Base-by-base conservation (phyloP, 345 rosid genomes). In the Bruguiera parviflora region DNA sequence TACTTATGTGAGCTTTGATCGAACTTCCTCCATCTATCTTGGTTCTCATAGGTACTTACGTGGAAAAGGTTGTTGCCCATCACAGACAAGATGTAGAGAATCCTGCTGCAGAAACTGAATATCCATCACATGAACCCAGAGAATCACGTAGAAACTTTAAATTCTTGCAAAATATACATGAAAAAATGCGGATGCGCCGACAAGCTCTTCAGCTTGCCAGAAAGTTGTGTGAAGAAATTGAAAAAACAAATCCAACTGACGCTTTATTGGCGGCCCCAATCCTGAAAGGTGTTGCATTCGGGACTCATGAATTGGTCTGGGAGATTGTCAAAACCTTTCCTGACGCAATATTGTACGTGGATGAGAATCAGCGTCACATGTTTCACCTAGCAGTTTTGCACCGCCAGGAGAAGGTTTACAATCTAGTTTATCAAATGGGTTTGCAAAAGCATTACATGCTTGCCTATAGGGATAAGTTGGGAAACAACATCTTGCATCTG, bases 401-500 rank as follows among this genome's bases (percentile, higher is more conserved):
- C 59, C 59, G 59, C 59, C 22, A 24, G 9, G 59, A 55, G 28
- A 55, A 55, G 6, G 59, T 55, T 10, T 55, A 1, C 59, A 55
- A 55, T 27, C 29, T 55, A 3, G 2, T 55, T 6, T 55, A 22
- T 27, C 59, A 22, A 55, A 22, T 15, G 28, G 21, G 59, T 55
- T 3, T 24, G 28, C 59, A 55, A 24, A 24, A 24, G 18, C 59
- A 22, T 55, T 55, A 0, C 28, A 22, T 55, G 28, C 24, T 55
- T 25, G 0, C 2, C 8, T 25, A 8, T 3, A 9, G 1, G 5
- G 29, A 55, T 22, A 0, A 9, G 16, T 2, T 15, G 0, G 0
- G 29, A 55, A 55, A 55, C 59, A 55, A 55, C 28, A 55, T 24
- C 59, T 55, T 55, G 59, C 59, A 55, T 55, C 28, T 55, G 15